These are phyloP conservation scores for Fusarium sp. DNA, from an alignment of 2,329 filamentous ascomycete genomes.

Conservation along the genomic window DNA sequence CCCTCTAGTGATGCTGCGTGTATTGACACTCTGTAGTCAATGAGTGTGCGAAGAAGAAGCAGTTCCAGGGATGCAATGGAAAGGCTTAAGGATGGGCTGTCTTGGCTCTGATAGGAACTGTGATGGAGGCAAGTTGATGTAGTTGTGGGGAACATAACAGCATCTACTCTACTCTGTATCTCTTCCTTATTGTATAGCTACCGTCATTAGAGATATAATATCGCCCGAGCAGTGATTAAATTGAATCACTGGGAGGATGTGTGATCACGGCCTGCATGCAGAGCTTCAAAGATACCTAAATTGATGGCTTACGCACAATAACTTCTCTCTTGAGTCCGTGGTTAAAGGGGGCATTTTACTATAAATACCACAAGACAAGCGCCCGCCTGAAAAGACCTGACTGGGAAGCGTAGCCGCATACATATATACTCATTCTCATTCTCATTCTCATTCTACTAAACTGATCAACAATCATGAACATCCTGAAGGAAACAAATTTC, in stretches of 20 bases:
- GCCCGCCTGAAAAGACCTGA: rapidly evolving
- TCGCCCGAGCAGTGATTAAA: neutral
- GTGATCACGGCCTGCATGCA: neutral
- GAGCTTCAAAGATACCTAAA: neutral
- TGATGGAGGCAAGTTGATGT: neutral
- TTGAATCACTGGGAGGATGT: neutral
- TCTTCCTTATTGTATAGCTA: neutral
- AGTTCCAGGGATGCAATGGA: neutral
- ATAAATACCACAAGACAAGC: neutral
- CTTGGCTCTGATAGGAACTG: neutral
- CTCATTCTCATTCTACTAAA: neutral
- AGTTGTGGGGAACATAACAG: neutral
- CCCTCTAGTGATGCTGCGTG: rapidly evolving
- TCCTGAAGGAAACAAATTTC: too few species aligned
- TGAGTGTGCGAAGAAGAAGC: neutral
- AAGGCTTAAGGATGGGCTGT: too few species aligned
- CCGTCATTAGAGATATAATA: neutral
- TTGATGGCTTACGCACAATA: neutral
- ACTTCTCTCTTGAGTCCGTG: neutral
- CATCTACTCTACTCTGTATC: neutral
- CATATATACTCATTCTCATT: neutral
- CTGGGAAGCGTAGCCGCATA: neutral
- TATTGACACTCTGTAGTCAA: neutral
- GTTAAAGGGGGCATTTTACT: neutral
- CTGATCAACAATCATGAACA: too few species aligned